A percentile compares a stretch with the other conserved stretches of the same genome.
Conservation (phyloP, 2,329 filamentous ascomycete genomes). For the Pseudogymnoascus sp. region DNA sequence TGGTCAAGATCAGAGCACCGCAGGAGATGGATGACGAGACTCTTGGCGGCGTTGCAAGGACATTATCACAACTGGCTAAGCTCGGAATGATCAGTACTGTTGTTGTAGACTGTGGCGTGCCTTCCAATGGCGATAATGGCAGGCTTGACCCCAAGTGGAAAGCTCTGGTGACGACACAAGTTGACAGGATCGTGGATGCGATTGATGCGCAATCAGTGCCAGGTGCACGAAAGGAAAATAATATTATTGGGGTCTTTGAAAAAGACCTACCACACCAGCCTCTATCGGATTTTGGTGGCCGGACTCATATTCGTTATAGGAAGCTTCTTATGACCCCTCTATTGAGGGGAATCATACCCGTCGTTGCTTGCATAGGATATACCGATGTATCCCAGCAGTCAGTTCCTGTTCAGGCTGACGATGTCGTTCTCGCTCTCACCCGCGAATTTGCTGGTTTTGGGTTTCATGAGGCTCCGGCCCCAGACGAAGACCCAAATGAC, state of each 20-base stretch:
- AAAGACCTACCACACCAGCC: neutral
- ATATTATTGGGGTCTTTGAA: constrained; percentile 31
- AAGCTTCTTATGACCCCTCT: constrained; percentile 58
- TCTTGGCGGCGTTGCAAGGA: constrained; percentile 70
- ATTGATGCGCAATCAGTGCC: constrained; percentile 62
- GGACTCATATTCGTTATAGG: constrained; percentile 34
- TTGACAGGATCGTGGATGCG: constrained; percentile 64
- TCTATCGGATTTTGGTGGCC: constrained; percentile 16
- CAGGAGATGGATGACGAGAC: constrained; percentile 62
- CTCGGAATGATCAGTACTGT: constrained; percentile 77
- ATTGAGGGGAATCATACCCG: constrained; percentile 59
- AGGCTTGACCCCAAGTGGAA: constrained; percentile 30
- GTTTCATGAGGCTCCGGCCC: constrained; percentile 28
- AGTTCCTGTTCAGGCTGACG: constrained; percentile 45
- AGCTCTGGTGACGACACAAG: constrained; percentile 51
- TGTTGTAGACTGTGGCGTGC: constrained; percentile 63
- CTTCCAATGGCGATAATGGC: constrained; percentile 24
- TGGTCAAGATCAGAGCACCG: constrained; percentile 75
- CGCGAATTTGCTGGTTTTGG: constrained; percentile 66
- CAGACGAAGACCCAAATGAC: constrained; percentile 36
- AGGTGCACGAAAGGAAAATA: constrained; percentile 61
- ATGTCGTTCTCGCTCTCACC: constrained; percentile 69
- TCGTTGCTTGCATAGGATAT: constrained; percentile 60
- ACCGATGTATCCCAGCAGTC: constrained; percentile 41
- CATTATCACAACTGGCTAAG: constrained; percentile 72